Evolutionary conservation across 2,329 filamentous ascomycete genomes (phyloP).

Genomic region (Corinectria fuckeliana): DNA sequence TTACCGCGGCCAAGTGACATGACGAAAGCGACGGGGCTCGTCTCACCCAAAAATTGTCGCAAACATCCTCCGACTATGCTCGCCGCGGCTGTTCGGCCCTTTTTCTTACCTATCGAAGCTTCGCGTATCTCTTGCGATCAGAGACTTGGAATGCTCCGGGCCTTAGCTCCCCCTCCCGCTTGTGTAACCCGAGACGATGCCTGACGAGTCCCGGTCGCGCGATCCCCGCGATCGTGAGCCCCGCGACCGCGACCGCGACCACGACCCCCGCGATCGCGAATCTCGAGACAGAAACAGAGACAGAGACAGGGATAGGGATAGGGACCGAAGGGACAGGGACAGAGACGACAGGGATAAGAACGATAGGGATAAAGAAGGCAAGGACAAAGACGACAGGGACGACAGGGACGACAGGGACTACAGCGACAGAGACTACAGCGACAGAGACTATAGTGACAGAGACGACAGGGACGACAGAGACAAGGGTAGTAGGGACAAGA

Average conservation of each 20-base stretch:
- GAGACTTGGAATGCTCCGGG: slow-evolving; percentile 28
- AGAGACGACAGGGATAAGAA: slow-evolving; percentile 8
- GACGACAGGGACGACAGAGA: slow-evolving; percentile 4
- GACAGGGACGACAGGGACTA: slow-evolving; percentile 8
- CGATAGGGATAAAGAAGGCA: background rate
- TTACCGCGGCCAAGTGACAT: slow-evolving; percentile 26
- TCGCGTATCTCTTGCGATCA: slow-evolving; percentile 18
- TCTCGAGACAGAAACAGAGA: slow-evolving; percentile 24
- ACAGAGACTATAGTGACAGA: slow-evolving; percentile 1
- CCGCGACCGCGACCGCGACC: slow-evolving; percentile 19
- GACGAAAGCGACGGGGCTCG: slow-evolving; percentile 16
- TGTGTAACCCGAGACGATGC: slow-evolving; percentile 29
- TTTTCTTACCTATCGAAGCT: slow-evolving; percentile 1
- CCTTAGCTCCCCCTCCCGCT: slow-evolving; percentile 9
- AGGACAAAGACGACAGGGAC: background rate
- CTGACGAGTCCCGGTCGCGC: slow-evolving; percentile 31
- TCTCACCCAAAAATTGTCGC: slow-evolving; percentile 2
- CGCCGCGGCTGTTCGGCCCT: slow-evolving; percentile 1
- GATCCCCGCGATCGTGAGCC: slow-evolving; percentile 27
- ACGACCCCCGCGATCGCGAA: slow-evolving; percentile 14
- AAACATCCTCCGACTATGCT: slow-evolving; percentile 22
- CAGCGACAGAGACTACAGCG: slow-evolving; percentile 14
- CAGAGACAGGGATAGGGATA: background rate
- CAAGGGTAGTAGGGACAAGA: background rate
- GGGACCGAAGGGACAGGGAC: slow-evolving; percentile 5